phyloP scores from a whole-genome alignment of 139 green algal genomes.

The Volvox africanus region DNA sequence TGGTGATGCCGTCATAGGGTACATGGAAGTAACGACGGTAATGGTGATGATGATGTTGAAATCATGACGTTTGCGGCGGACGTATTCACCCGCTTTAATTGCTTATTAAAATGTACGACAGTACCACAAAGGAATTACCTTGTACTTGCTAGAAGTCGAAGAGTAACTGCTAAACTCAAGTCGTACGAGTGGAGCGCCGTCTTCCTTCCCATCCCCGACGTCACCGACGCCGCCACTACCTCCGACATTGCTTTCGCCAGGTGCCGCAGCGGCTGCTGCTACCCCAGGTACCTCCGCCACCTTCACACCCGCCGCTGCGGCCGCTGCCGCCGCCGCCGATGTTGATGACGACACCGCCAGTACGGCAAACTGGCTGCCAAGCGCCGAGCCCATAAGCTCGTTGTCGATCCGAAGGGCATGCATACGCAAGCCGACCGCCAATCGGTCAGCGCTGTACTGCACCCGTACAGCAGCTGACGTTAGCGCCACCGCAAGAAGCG shows the following conservation, averaged over 20 bases:
- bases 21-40: too few relatives aligned
- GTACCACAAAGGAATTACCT: background rate
- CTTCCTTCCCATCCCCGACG: background rate
- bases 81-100: too few relatives aligned
- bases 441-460: slow-evolving; percentile 52
- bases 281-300: background rate
- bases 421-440: slow-evolving; percentile 55
- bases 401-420: slow-evolving; percentile 74
- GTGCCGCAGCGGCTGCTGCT: slow-evolving; percentile 43
- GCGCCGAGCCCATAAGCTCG: slow-evolving; percentile 70
- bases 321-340: background rate
- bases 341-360: slow-evolving; percentile 5
- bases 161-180: slow-evolving; percentile 20
- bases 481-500: slow-evolving; percentile 67
- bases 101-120: too few relatives aligned
- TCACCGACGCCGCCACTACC: too few relatives aligned
- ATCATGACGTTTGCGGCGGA: too few relatives aligned
- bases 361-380: slow-evolving; percentile 1
- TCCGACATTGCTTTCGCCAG: background rate
- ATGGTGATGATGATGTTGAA: too few relatives aligned
- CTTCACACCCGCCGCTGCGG: slow-evolving; percentile 10
- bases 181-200: slow-evolving; percentile 14
- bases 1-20: too few relatives aligned
- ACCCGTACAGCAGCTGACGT: slow-evolving; percentile 46
- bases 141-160: slow-evolving; percentile 14